Evolutionary conservation across 441 rosid species (phyloP).

Genomic region (Pelargonium citronellum): DNA sequence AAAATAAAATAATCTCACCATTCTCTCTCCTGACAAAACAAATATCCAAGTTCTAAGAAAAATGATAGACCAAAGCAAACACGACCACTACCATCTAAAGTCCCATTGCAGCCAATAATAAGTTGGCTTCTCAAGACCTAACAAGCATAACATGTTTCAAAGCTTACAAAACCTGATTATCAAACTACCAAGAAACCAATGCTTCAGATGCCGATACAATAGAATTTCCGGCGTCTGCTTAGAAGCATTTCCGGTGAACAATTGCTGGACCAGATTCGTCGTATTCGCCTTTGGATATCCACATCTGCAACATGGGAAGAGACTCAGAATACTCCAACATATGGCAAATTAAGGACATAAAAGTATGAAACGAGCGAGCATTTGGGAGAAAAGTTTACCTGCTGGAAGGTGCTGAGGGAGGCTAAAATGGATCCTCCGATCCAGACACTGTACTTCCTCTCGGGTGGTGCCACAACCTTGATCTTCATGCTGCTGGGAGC

Average conservation of each 20-base stretch:
- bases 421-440: slow-evolving; percentile 70
- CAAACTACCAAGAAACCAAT: slow-evolving; percentile 15
- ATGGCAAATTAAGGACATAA: too few species aligned
- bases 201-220: not conserved
- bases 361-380: too few species aligned
- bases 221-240: not conserved
- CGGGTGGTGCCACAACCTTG: slow-evolving; percentile 52
- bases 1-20: too few species aligned
- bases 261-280: slow-evolving; percentile 41
- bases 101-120: not conserved
- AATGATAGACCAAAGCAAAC: slow-evolving; percentile 16
- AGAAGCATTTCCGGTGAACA: slow-evolving; percentile 43
- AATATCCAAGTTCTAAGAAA: not conserved
- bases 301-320: slow-evolving; percentile 32
- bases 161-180: slow-evolving; percentile 8
- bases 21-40: too few species aligned
- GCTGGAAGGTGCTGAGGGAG: slow-evolving; percentile 65
- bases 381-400: too few species aligned
- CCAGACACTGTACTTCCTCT: slow-evolving; percentile 76
- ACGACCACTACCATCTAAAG: not conserved
- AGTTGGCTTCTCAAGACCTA: slow-evolving; percentile 16
- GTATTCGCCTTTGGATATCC: slow-evolving; percentile 41
- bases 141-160: slow-evolving; percentile 3
- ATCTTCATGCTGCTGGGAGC: slow-evolving; percentile 38
- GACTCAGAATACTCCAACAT: too few species aligned